These are phyloP conservation scores for Populus hybrid DNA, from an alignment of 441 rosid species.

Conservation along the genomic window DNA sequence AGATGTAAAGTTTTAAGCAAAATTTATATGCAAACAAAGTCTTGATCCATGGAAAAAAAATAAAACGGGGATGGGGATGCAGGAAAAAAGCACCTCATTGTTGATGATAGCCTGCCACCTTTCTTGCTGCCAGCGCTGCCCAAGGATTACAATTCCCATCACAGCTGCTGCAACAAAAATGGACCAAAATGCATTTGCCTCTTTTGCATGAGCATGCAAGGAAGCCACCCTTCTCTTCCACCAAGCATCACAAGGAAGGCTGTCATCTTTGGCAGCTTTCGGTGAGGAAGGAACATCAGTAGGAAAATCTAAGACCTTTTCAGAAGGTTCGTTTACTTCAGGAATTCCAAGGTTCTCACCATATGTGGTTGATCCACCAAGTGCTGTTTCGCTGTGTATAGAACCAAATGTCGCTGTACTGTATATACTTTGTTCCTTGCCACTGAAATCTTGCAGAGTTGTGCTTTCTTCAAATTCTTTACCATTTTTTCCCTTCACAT, in stretches of 20 bases:
- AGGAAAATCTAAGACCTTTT: constrained; percentile 32
- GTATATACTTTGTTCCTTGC: constrained; percentile 48
- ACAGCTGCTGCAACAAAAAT: constrained; percentile 90
- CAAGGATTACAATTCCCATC: constrained; percentile 85
- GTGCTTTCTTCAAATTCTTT: constrained; percentile 38
- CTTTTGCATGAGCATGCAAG: constrained; percentile 71
- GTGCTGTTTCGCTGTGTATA: constrained; percentile 43
- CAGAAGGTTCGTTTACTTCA: constrained; percentile 40
- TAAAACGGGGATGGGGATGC: neutral
- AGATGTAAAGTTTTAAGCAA: neutral
- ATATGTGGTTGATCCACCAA: constrained; percentile 43
- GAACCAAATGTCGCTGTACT: constrained; percentile 43
- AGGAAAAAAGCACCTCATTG: constrained; percentile 49
- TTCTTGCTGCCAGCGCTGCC: constrained; percentile 93
- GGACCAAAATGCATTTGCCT: constrained; percentile 88
- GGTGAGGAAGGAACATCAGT: constrained; percentile 32
- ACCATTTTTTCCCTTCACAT: constrained; percentile 38
- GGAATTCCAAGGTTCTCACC: constrained; percentile 29
- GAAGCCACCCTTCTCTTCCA: constrained; percentile 87
- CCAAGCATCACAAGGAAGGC: constrained; percentile 85
- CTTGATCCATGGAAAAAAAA: neutral
- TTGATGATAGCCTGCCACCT: constrained; percentile 71
- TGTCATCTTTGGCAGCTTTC: constrained; percentile 38
- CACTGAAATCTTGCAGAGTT: constrained; percentile 29
- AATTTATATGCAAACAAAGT: neutral